Evolutionary conservation across 331 rosid genomes (phyloP).

Genomic region (Malus hybrid): DNA sequence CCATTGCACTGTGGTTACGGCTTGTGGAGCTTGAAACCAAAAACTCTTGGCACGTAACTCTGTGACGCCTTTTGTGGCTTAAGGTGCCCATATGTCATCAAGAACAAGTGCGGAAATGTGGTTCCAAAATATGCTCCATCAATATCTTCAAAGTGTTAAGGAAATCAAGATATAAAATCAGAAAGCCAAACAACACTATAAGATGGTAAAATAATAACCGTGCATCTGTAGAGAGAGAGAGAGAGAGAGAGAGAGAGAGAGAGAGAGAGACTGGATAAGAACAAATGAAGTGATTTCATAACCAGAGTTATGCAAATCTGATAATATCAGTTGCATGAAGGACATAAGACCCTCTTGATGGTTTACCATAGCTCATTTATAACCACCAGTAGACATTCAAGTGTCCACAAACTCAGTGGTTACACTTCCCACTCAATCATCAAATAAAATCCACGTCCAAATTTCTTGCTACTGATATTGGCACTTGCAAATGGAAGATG

Average conservation of each 20-base stretch:
- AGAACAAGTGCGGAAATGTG: slow-evolving; percentile 63
- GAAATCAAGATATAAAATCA: slow-evolving; percentile 6
- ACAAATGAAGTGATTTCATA: no score
- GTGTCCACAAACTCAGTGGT: neutral
- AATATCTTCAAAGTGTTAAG: slow-evolving; percentile 44
- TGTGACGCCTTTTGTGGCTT: slow-evolving; percentile 58
- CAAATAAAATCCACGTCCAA: neutral
- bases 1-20: slow-evolving; percentile 22
- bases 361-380: neutral
- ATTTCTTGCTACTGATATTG: neutral
- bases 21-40: slow-evolving; percentile 69
- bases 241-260: no score
- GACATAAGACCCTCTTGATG: no score
- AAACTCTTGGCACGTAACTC: slow-evolving; percentile 59
- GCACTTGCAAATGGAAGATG: neutral
- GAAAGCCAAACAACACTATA: neutral
- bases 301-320: no score
- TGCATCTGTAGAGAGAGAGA: neutral
- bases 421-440: neutral
- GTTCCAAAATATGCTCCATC: slow-evolving; percentile 82
- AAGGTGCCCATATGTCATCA: slow-evolving; percentile 64
- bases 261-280: no score
- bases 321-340: no score
- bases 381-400: neutral
- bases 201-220: neutral